Evolutionary conservation across 2,329 filamentous ascomycete genomes (phyloP).

Genomic region (Epichloe sylvatica): DNA sequence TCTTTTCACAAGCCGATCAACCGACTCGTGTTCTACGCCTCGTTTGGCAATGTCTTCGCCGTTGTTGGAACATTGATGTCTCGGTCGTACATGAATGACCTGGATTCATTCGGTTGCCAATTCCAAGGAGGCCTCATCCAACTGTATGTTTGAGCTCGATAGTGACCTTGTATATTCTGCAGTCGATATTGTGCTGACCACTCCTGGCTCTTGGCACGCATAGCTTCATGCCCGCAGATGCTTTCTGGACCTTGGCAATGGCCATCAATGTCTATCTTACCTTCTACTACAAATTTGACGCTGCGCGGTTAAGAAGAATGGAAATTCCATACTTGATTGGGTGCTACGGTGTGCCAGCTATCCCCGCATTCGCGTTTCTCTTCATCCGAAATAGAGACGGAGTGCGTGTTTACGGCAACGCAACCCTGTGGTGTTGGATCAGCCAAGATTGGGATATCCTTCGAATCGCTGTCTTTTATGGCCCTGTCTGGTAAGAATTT

Average conservation of each 20-base stretch:
- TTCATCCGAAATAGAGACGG: constrained; percentile 43
- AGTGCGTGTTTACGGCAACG: constrained; percentile 54
- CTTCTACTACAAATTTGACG: constrained; percentile 61
- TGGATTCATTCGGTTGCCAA: constrained; percentile 44
- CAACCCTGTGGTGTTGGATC: constrained; percentile 74
- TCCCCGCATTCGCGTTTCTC: constrained; percentile 54
- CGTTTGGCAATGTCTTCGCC: constrained; percentile 65
- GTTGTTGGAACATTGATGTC: constrained; percentile 67
- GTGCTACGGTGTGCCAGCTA: constrained; percentile 61
- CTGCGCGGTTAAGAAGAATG: constrained; percentile 46
- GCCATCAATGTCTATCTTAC: constrained; percentile 72
- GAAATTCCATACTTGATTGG: constrained; percentile 56
- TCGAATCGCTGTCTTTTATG: constrained; percentile 64
- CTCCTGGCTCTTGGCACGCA: constrained; percentile 8
- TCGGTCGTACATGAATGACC: constrained; percentile 38
- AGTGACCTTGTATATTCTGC: too few species aligned
- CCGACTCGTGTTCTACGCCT: constrained; percentile 69
- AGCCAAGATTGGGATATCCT: constrained; percentile 51
- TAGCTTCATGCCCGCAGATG: constrained; percentile 68
- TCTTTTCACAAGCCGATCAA: constrained; percentile 80
- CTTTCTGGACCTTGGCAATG: constrained; percentile 69
- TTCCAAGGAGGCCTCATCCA: constrained; percentile 71
- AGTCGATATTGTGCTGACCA: background rate
- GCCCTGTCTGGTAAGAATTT: constrained; percentile 44
- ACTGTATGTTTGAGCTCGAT: constrained; percentile 41